These are phyloP conservation scores for Malus hybrid DNA, from an alignment of 331 rosid species.

Conservation along the genomic window DNA sequence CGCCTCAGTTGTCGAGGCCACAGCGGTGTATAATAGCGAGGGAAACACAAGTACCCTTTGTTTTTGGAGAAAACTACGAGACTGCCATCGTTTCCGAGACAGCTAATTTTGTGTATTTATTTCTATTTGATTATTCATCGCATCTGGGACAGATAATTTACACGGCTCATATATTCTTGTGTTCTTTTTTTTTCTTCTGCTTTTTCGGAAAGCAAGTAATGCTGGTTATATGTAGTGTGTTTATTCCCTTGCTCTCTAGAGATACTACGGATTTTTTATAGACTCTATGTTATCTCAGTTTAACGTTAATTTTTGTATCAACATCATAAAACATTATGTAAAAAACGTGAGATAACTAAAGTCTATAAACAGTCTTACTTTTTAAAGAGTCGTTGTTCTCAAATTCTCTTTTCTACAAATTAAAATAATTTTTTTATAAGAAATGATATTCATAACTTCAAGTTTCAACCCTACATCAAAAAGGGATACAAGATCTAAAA, in stretches of 20 bases:
- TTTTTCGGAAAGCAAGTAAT: background rate
- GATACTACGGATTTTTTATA: rapidly evolving
- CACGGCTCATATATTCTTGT: background rate
- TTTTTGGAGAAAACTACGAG: slow-evolving; percentile 23
- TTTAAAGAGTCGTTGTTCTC: too few species aligned
- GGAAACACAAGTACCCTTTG: background rate
- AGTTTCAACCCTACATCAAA: too few species aligned
- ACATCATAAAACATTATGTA: too few species aligned
- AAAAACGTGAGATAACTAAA: rapidly evolving
- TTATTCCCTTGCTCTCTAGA: too few species aligned
- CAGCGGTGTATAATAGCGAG: background rate
- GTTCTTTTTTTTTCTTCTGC: background rate
- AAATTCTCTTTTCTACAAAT: too few species aligned
- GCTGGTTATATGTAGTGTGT: too few species aligned
- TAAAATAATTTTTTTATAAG: too few species aligned
- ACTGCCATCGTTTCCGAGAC: slow-evolving; percentile 6
- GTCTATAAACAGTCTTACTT: rapidly evolving
- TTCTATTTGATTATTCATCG: background rate
- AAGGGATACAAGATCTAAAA: too few species aligned
- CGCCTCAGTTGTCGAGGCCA: background rate
- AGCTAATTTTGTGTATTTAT: background rate
- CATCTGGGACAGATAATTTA: background rate
- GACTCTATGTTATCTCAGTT: rapidly evolving
- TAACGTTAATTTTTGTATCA: rapidly evolving
- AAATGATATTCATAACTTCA: too few species aligned